Conservation (phyloP, 371 early-diverging fungal species). For the Conidiobolus incongruus region DNA sequence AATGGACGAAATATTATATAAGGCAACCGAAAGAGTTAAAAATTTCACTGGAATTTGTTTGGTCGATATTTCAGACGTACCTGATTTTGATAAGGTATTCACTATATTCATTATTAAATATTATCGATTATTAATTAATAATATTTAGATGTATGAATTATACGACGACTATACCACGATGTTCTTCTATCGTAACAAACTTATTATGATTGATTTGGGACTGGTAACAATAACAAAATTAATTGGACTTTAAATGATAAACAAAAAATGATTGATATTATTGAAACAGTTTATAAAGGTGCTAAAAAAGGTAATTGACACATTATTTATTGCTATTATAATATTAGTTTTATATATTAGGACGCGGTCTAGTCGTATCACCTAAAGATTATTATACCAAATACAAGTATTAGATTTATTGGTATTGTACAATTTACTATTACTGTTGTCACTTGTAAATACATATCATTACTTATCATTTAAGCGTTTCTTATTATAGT, state of each 20-base stretch:
- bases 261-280: conserved; percentile 70
- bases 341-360: conserved; percentile 2
- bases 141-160: conserved; percentile 68
- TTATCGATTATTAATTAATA: not conserved
- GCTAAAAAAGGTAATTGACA: conserved; percentile 56
- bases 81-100: conserved; percentile 68
- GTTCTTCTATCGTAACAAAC: conserved; percentile 91
- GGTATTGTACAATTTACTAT: too few species aligned
- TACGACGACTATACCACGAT: conserved; percentile 91
- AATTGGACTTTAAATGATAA: conserved; percentile 85
- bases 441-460: too few species aligned
- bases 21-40: conserved; percentile 83
- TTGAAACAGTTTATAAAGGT: conserved; percentile 82
- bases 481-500: too few species aligned
- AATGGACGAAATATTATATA: conserved; percentile 88
- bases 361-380: conserved; percentile 77
- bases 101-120: not conserved
- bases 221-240: conserved; percentile 97
- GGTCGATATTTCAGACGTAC: conserved; percentile 62
- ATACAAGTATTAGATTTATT: conserved; percentile 53
- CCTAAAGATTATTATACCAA: conserved; percentile 93
- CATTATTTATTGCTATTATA: not conserved
- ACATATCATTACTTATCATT: too few species aligned
- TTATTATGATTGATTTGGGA: conserved; percentile 94
- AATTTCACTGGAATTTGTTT: conserved; percentile 93